phyloP scores from a whole-genome alignment of 2,329 filamentous ascomycete species.

The Colletotrichum sp. region DNA sequence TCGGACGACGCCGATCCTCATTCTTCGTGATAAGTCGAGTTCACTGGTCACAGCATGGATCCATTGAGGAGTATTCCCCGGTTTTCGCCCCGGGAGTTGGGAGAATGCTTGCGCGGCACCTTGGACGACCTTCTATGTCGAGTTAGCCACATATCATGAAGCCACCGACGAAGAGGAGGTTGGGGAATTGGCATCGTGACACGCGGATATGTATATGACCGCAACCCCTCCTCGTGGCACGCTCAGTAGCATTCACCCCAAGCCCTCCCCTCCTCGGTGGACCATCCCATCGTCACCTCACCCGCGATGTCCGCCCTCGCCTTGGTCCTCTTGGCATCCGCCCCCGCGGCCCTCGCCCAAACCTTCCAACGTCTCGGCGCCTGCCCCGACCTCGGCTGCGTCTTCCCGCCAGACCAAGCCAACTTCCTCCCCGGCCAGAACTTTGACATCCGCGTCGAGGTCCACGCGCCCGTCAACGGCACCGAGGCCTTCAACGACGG shows the following conservation, averaged over 20 bases:
- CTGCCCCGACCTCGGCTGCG: slow-evolving; percentile 64
- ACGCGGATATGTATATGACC: background rate
- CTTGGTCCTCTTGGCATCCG: slow-evolving; percentile 35
- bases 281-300: background rate
- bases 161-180: no score
- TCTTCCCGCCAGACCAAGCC: slow-evolving; percentile 67
- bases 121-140: slow-evolving; percentile 5
- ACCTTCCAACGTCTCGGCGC: slow-evolving; percentile 65
- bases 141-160: background rate
- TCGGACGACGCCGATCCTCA: background rate
- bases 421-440: slow-evolving; percentile 85
- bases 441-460: slow-evolving; percentile 83
- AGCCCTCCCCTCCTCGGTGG: background rate
- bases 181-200: background rate
- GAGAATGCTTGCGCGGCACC: background rate
- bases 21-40: background rate
- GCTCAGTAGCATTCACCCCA: background rate
- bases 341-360: slow-evolving; percentile 53
- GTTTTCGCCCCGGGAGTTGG: background rate
- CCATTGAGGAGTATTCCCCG: background rate
- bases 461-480: slow-evolving; percentile 82
- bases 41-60: background rate
- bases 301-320: slow-evolving; percentile 37
- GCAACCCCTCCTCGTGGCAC: background rate
- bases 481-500: slow-evolving; percentile 74